phyloP scores from a whole-genome alignment of 2,329 filamentous ascomycete species.

The Fusarium robinianum region DNA sequence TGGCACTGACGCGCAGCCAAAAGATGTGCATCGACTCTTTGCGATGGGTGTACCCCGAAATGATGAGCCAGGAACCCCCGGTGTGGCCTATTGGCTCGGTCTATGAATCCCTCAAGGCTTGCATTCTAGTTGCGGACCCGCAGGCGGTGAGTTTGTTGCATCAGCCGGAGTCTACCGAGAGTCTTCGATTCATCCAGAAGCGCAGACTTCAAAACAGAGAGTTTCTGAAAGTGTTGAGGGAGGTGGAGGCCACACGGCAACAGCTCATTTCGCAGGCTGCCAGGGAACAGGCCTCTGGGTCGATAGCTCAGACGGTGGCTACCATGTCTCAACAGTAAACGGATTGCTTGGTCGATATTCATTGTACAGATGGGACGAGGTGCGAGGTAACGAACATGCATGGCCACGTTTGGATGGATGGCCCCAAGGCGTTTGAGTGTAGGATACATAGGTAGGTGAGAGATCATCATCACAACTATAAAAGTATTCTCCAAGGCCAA shows the following conservation, averaged over 20 bases:
- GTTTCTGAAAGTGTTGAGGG: conserved; percentile 39
- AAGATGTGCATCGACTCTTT: conserved; percentile 52
- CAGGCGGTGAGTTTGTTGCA: conserved; percentile 44
- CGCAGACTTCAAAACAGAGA: conserved; percentile 39
- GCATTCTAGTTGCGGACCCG: conserved; percentile 60
- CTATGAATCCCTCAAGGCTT: conserved; percentile 54
- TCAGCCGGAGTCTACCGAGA: conserved; percentile 15
- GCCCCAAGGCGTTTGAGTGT: too few species aligned
- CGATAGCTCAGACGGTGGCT: neutral
- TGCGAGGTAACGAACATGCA: too few species aligned
- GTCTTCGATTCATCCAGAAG: conserved; percentile 17
- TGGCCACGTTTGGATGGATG: neutral
- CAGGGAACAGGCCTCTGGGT: conserved; percentile 12
- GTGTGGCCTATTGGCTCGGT: conserved; percentile 52
- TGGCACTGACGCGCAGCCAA: conserved; percentile 51
- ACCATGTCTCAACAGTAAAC: neutral
- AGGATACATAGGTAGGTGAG: too few species aligned
- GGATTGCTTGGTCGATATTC: neutral
- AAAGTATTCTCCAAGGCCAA: too few species aligned
- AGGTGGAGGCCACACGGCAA: conserved; percentile 37
- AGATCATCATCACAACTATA: too few species aligned
- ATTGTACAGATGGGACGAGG: too few species aligned
- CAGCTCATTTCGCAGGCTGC: conserved; percentile 15
- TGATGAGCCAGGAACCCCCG: conserved; percentile 58
- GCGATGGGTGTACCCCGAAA: conserved; percentile 61